Conservation (phyloP, 2,329 filamentous ascomycete genomes). For the Aspergillus calidoustus region DNA sequence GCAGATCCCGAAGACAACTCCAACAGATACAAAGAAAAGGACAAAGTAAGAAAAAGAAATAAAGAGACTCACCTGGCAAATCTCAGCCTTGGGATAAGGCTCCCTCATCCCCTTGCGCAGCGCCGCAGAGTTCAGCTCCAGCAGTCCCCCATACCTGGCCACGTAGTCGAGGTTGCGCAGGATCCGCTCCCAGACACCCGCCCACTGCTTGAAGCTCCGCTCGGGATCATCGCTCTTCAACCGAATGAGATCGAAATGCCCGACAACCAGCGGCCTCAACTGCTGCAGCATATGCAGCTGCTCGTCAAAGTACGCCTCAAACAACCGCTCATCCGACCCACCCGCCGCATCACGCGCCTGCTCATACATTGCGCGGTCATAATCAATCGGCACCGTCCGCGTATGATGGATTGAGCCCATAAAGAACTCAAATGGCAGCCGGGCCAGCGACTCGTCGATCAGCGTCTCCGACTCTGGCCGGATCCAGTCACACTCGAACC, state of each 20-base stretch:
- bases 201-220: slow-evolving; percentile 62
- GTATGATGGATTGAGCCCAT: slow-evolving; percentile 93
- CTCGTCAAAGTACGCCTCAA: slow-evolving; percentile 83
- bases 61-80: slow-evolving; percentile 64
- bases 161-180: slow-evolving; percentile 74
- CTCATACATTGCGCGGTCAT: slow-evolving; percentile 70
- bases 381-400: slow-evolving; percentile 86
- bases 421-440: slow-evolving; percentile 80
- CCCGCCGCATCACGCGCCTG: slow-evolving; percentile 62
- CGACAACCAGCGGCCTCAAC: slow-evolving; percentile 77
- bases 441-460: slow-evolving; percentile 62
- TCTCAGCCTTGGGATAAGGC: slow-evolving; percentile 80
- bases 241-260: slow-evolving; percentile 91
- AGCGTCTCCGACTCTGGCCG: slow-evolving; percentile 66
- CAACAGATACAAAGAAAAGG: neutral
- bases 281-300: slow-evolving; percentile 79
- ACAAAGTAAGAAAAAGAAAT: neutral
- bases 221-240: slow-evolving; percentile 74
- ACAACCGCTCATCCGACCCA: slow-evolving; percentile 73
- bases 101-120: slow-evolving; percentile 88
- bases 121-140: slow-evolving; percentile 89
- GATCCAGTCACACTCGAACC: slow-evolving; percentile 94
- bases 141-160: slow-evolving; percentile 73
- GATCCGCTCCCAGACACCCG: slow-evolving; percentile 73
- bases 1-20: neutral